phyloP scores from a whole-genome alignment of 2,329 filamentous ascomycete species.

The Ophiocordyceps australis region DNA sequence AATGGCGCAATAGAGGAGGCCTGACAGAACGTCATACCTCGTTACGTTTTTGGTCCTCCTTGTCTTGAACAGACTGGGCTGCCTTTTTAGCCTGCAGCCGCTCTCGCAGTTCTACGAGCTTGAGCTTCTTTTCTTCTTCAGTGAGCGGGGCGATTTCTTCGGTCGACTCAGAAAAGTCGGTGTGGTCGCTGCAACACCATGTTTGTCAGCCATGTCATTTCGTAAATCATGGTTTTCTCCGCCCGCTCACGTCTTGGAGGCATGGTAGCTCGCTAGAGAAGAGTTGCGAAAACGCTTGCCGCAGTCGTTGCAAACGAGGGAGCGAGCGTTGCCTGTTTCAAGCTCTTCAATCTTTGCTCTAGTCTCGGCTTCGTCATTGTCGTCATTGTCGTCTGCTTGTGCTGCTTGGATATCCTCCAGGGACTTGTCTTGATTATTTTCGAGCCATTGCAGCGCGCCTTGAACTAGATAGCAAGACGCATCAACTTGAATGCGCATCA shows the following conservation, averaged over 20 bases:
- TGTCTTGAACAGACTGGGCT: slow-evolving; percentile 50
- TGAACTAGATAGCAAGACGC: too few relatives aligned
- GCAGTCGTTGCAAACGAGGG: slow-evolving; percentile 87
- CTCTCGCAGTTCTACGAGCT: slow-evolving; percentile 54
- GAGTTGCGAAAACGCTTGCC: slow-evolving; percentile 76
- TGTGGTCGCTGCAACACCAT: slow-evolving; percentile 45
- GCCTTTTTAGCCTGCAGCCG: slow-evolving; percentile 58
- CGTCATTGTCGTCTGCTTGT: slow-evolving; percentile 16
- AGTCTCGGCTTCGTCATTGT: slow-evolving; percentile 29
- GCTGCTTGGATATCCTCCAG: slow-evolving; percentile 58
- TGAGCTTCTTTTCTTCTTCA: slow-evolving; percentile 76
- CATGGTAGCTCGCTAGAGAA: slow-evolving; percentile 76
- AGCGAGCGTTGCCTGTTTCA: slow-evolving; percentile 51
- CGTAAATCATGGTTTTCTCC: too few relatives aligned
- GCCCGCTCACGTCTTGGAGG: slow-evolving; percentile 53
- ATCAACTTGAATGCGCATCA: too few relatives aligned
- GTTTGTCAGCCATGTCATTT: neutral
- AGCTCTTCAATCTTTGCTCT: slow-evolving; percentile 44
- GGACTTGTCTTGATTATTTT: slow-evolving; percentile 74
- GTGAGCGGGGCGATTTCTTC: slow-evolving; percentile 84
- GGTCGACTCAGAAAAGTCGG: slow-evolving; percentile 82
- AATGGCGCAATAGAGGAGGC: neutral
- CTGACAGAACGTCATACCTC: slow-evolving; percentile 39
- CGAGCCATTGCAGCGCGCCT: slow-evolving; percentile 85
- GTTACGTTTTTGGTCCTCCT: slow-evolving; percentile 67